phyloP scores from a whole-genome alignment of 2,329 filamentous ascomycete species.

The Chaetomium strumarium region DNA sequence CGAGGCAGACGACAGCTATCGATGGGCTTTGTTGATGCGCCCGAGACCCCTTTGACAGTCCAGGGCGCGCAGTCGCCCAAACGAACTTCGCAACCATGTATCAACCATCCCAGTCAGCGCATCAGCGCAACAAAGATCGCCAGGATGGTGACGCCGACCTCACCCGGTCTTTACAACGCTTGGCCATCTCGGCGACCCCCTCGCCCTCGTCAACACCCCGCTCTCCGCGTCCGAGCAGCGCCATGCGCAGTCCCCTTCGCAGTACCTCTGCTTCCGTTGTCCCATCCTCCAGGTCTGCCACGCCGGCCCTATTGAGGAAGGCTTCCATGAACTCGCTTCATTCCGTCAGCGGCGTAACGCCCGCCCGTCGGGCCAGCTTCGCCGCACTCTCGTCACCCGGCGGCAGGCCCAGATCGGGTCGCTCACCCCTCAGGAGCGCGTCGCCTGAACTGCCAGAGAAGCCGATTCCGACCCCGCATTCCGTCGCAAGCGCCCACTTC shows the following conservation, averaged over 20 bases:
- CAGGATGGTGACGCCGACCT: no score
- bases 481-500: constrained; percentile 64
- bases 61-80: no score
- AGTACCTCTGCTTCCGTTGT: constrained; percentile 27
- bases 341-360: constrained; percentile 38
- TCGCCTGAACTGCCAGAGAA: constrained; percentile 34
- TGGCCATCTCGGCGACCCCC: constrained; percentile 30
- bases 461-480: constrained; percentile 41
- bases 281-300: constrained; percentile 41
- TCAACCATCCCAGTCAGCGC: no score
- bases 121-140: no score
- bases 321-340: constrained; percentile 53
- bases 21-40: no score
- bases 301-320: constrained; percentile 49
- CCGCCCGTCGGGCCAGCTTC: constrained; percentile 45
- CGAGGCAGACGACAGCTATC: no score
- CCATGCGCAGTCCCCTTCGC: constrained; percentile 40
- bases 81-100: no score
- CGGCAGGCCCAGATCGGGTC: constrained; percentile 27
- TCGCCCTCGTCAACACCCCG: constrained; percentile 36
- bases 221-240: constrained; percentile 32
- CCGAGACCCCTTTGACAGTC: no score
- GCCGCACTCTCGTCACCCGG: constrained; percentile 41
- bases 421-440: constrained; percentile 32
- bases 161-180: constrained; percentile 15